Conservation (phyloP, 306 rosid genomes). For the Acacia crassicarpa region DNA sequence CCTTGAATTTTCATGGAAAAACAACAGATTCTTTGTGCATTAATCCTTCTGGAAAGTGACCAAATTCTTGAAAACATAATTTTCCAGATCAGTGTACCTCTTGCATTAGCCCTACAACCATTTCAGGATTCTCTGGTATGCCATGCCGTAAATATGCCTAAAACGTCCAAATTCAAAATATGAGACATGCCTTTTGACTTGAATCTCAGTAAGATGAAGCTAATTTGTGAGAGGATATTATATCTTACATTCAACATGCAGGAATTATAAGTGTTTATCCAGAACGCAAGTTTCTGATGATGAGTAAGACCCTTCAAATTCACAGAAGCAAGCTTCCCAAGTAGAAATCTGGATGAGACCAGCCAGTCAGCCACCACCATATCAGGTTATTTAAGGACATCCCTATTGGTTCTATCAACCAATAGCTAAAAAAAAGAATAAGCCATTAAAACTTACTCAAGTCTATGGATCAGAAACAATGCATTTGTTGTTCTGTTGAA, state of each 20-base stretch:
- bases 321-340: conserved; percentile 71
- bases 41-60: neutral
- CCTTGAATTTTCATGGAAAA: neutral
- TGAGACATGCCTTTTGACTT: conserved; percentile 2
- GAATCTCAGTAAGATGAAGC: neutral
- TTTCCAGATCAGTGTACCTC: conserved; percentile 56
- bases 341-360: conserved; percentile 57
- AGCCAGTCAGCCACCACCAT: neutral
- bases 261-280: conserved; percentile 91
- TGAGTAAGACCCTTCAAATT: conserved; percentile 83
- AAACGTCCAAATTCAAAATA: conserved; percentile 32
- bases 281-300: conserved; percentile 95
- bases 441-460: conserved; percentile 59
- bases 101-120: conserved; percentile 89
- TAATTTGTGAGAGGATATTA: conserved; percentile 21
- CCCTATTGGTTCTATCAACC: conserved; percentile 3
- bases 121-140: conserved; percentile 88
- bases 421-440: neutral
- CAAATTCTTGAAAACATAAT: neutral
- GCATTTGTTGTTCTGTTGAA: conserved; percentile 59
- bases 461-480: conserved; percentile 62
- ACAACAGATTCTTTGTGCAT: neutral
- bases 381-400: conserved; percentile 14
- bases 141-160: conserved; percentile 88
- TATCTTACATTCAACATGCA: conserved; percentile 82